These are phyloP conservation scores for Phytopythium litorale DNA, from an alignment of 352 stramenopile genomes.

Conservation along the genomic window DNA sequence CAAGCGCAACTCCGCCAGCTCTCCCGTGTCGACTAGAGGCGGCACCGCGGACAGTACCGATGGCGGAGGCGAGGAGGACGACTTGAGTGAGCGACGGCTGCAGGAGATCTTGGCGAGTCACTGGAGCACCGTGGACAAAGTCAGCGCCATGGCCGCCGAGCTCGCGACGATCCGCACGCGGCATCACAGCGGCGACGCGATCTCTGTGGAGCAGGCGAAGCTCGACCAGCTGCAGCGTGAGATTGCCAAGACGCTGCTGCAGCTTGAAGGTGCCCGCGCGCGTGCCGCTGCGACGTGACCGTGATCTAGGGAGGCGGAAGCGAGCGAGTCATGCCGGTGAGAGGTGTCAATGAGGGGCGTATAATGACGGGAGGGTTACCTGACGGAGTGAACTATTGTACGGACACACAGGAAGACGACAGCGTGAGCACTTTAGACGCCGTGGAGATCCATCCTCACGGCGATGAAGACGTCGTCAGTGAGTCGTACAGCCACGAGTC, in stretches of 20 bases:
- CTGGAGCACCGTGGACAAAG: constrained; percentile 67
- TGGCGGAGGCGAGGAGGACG: constrained; percentile 36
- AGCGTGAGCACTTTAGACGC: background rate
- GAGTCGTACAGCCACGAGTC: constrained; percentile 9
- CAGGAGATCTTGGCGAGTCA: constrained; percentile 46
- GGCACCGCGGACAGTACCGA: constrained; percentile 1
- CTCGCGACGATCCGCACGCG: constrained; percentile 43
- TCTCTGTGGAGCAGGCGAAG: constrained; percentile 48
- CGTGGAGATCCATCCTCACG: background rate
- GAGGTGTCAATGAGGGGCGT: background rate
- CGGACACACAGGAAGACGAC: constrained; percentile 8
- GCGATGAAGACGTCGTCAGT: background rate
- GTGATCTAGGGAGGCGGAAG: background rate
- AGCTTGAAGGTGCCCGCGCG: constrained; percentile 29
- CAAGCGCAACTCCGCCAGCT: constrained; percentile 5
- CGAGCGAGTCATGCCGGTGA: background rate
- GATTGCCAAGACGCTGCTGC: constrained; percentile 46
- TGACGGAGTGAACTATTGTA: constrained; percentile 1
- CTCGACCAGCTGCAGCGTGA: constrained; percentile 54
- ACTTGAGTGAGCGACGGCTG: constrained; percentile 29
- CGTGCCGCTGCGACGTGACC: constrained; percentile 1
- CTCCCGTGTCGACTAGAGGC: background rate
- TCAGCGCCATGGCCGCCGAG: constrained; percentile 43
- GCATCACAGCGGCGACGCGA: constrained; percentile 45
- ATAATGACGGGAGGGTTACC: background rate